Evolutionary conservation across 495 filamentous ascomycete genomes (phyloP).

Genomic region (Penicillium crystallinum): DNA sequence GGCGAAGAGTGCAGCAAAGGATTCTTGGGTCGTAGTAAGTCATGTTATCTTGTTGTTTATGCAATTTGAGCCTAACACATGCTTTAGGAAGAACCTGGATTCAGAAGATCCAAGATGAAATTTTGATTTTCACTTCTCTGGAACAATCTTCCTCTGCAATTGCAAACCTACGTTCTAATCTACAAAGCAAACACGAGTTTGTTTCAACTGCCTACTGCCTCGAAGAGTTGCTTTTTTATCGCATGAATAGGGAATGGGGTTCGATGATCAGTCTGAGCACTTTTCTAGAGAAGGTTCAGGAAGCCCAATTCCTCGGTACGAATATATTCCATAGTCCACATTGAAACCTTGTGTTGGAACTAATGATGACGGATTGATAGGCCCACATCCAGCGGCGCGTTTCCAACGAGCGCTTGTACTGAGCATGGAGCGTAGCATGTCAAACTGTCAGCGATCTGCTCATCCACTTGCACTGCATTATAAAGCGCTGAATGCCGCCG

Average conservation of each 20-base stretch:
- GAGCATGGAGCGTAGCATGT: neutral
- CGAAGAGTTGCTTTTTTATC: slow-evolving; percentile 18
- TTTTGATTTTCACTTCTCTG: slow-evolving; percentile 12
- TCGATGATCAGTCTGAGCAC: neutral
- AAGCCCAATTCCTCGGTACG: slow-evolving; percentile 7
- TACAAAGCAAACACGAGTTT: neutral
- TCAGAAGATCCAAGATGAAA: slow-evolving; percentile 9
- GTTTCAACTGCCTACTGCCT: slow-evolving; percentile 6
- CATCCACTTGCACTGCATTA: neutral
- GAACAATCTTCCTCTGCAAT: slow-evolving; percentile 15
- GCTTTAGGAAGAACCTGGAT: slow-evolving; percentile 17
- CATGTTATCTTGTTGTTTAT: neutral
- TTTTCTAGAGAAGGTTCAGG: slow-evolving; percentile 5
- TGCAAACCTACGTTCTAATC: neutral
- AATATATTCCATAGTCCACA: too few species aligned
- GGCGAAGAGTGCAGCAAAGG: neutral
- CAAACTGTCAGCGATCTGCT: neutral
- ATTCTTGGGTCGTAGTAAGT: slow-evolving; percentile 8
- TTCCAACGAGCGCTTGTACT: neutral
- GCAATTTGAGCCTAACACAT: neutral
- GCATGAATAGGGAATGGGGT: slow-evolving; percentile 10
- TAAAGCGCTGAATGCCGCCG: neutral
- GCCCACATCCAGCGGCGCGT: neutral
- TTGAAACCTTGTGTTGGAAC: neutral
- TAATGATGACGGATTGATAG: neutral